Evolutionary conservation across 1,284 basidiomycete genomes (phyloP), one percentile per base, ranked within the genome.

Genomic region (Cutaneotrichosporon cavernicola): DNA sequence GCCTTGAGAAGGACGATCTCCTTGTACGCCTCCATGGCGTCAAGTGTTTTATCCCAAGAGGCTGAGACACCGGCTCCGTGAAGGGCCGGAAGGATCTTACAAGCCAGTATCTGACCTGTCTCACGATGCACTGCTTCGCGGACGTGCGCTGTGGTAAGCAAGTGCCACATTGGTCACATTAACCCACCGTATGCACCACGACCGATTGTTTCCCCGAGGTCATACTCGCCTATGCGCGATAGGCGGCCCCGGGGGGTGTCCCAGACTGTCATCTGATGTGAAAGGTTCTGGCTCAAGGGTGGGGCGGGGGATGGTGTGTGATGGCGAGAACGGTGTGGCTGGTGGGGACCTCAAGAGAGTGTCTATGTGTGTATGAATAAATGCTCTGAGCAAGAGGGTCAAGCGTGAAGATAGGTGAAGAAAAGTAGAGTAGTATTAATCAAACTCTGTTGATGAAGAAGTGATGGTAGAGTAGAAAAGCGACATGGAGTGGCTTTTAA

Each of bases 11-110:
- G 43, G 8, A 81, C 75, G 2, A 80, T 72, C 68, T 81, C 80
- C 58, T 80, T 80, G 66, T 80, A 74, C 1, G 78, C 76, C 60
- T 80, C 79, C 5, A 76, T 62, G 0, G 80, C 80, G 63, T 80
- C 80, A 21, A 76, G 50, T 2, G 69, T 69, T 49, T 74, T 65
- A 3, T 58, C 58, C 16, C 43, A 31, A 21, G 18, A 18, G 10
- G n/a, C 18, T 6, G 53, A 26, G 13, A 18, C 55, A 0, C 47
- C 58, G 8, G 56, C 50, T n/a, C 60, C 53, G 62, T 74, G 69
- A 0, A 80, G 70, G 2, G 79, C 70, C 1, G 80, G 80, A 0
- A 81, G 70, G 61, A 81, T 81, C 69, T 81, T 81, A 74, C 78
- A 80, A 1, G 80, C 80, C 5, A 75, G 74, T 49, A 71, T 53